Evolutionary conservation across 2,329 filamentous ascomycete species (phyloP).

Genomic region (Leptographium wingfieldii): DNA sequence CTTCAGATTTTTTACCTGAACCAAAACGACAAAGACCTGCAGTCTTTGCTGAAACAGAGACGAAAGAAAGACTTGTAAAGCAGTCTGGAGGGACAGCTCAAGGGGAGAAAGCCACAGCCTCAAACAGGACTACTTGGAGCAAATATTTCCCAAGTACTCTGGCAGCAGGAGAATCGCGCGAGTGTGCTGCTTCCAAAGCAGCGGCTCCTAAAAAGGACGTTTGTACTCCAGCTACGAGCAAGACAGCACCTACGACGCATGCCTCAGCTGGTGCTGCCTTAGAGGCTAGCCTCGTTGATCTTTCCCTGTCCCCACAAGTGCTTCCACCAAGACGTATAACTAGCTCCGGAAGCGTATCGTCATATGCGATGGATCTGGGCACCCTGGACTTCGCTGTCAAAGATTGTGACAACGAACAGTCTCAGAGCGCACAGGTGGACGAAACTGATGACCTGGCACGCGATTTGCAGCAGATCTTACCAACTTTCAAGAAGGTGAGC

Average conservation of each 20-base stretch:
- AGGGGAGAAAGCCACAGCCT: not conserved
- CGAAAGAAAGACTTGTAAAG: not conserved
- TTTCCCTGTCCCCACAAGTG: conserved; percentile 1
- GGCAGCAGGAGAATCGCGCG: not conserved
- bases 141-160: not conserved
- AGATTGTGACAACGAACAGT: not conserved
- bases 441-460: not conserved
- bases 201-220: not conserved
- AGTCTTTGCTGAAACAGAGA: not conserved
- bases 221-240: not conserved
- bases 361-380: conserved; percentile 9
- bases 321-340: not conserved
- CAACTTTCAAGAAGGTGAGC: conserved; percentile 1
- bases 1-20: not conserved
- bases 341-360: not conserved
- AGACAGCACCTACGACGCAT: not conserved
- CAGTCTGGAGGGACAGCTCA: not conserved
- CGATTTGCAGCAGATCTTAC: conserved; percentile 1
- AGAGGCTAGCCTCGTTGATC: conserved; percentile 4
- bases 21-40: not conserved
- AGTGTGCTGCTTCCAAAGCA: not conserved
- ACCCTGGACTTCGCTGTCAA: conserved; percentile 1
- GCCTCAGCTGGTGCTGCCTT: not conserved
- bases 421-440: too few relatives aligned
- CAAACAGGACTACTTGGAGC: not conserved